Base-by-base conservation (phyloP, 306 rosid genomes). In the Acacia confusa region DNA sequence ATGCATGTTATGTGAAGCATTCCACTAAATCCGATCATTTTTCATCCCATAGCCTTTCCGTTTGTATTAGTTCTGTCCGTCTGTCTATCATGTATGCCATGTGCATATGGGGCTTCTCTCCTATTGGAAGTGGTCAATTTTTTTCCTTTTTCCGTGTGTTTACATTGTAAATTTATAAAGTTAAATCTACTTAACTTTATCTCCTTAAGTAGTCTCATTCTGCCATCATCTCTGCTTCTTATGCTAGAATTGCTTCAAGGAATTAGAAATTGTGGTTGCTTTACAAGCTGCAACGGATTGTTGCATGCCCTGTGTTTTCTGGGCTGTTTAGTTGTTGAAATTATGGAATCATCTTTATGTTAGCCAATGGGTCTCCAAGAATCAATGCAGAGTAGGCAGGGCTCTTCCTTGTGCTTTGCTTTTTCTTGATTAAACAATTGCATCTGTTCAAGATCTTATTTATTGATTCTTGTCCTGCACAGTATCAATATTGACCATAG, bases 31-130 rank as follows among this genome's bases (percentile, higher is more conserved):
- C 41, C 50, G 7, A 76, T 83, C 83, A 38, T 66, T 15, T 45
- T 68, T 10, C 66, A 60, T 60, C 32, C 32, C 34, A 43, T 65
- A 64, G 75, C 61, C 41, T 72, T 45, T 43, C 45, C 28, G 27
- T 64, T 61, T 79, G 53, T 70, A 27, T 40, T 63, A 53, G 36
- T 81, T 84, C 50, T 78, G 24, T 75, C 52, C 78, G 41, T 66
- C 60, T 78, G 24, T 81, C 57, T 81, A 40, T 55, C 55, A 25
- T 20, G 28, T 61, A 40, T 70, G 67, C 6, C 76, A 53, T 28
- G 12, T 78, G 64, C 44, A 14, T 60, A 63, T 75, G 77, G 76
- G 64, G 70, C 76, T 76, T 45, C 61, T 78, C 25, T 75, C 61
- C 17, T 40, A 28, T 7, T 63, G 75, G 81, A 45, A 53, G 14